A percentile compares a stretch with the other conserved stretches of the same genome.
These are phyloP conservation scores for Mrakia frigida DNA, from an alignment of 768 basidiomycete species.

Conservation along the genomic window DNA sequence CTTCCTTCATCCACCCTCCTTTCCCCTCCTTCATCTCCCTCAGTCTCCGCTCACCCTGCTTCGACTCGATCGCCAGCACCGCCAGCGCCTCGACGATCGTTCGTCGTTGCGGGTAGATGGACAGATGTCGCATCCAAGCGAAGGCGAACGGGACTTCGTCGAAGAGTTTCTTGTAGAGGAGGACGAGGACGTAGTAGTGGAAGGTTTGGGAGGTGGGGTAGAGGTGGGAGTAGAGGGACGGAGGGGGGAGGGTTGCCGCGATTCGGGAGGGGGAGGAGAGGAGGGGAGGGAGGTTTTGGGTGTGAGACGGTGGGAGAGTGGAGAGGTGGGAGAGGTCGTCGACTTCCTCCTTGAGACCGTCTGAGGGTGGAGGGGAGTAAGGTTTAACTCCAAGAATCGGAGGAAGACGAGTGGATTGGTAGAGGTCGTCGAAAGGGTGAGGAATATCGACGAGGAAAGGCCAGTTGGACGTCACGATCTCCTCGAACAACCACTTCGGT, in stretches of 20 bases:
- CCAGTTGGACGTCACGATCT: conserved; percentile 5
- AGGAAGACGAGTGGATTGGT: background rate
- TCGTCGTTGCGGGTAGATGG: background rate
- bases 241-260: background rate
- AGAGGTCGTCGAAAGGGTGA: conserved; percentile 8
- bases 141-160: conserved; percentile 15
- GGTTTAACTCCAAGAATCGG: background rate
- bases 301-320: background rate
- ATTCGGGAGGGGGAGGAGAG: background rate
- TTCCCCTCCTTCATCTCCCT: background rate
- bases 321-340: background rate
- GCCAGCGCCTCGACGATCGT: background rate
- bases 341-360: no score
- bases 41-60: no score
- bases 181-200: conserved; percentile 11
- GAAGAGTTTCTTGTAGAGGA: background rate
- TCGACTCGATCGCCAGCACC: background rate
- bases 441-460: conserved; percentile 12
- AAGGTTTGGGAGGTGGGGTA: conserved; percentile 6
- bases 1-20: background rate
- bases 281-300: background rate
- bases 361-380: background rate
- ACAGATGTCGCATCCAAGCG: conserved; percentile 14
- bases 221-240: conserved; percentile 14
- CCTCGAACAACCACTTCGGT: conserved; percentile 1